phyloP scores from a whole-genome alignment of 208 protist genomes.

The Crithidia acanthocephali region DNA sequence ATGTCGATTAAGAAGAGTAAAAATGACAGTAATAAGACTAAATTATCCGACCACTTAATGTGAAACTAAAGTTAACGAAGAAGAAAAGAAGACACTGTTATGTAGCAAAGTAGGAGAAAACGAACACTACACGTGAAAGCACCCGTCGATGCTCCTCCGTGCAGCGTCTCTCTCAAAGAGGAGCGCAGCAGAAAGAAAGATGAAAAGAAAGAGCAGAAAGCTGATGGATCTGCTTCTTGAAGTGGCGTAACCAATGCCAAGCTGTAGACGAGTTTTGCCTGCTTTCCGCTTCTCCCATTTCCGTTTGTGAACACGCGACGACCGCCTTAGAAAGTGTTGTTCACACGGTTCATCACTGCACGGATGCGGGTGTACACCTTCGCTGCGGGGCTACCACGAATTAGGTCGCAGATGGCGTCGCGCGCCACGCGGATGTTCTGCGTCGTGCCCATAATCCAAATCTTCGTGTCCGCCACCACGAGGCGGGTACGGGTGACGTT shows the following conservation, averaged over 20 bases:
- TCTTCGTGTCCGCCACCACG: constrained; percentile 98
- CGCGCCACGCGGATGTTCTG: constrained; percentile 98
- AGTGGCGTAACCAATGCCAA: too few species aligned
- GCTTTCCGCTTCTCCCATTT: too few species aligned
- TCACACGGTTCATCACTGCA: constrained; percentile 94
- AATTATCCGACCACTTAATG: background rate
- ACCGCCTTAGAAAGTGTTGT: constrained; percentile 90
- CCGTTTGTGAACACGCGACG: background rate
- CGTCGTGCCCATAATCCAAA: constrained; percentile 99
- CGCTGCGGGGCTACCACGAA: constrained; percentile 95
- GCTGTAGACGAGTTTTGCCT: too few species aligned
- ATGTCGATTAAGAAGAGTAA: background rate
- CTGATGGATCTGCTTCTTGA: too few species aligned
- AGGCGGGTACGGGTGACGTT: constrained; percentile 99
- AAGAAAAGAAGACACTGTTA: background rate
- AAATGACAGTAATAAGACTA: background rate
- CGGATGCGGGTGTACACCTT: constrained; percentile 98
- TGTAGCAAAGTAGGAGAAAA: background rate
- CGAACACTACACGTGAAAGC: background rate
- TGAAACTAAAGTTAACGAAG: background rate
- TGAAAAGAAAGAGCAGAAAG: constrained; percentile 11
- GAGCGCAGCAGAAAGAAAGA: constrained; percentile 3
- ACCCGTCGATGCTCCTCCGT: background rate
- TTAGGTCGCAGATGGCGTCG: constrained; percentile 97
- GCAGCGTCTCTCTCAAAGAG: background rate